Base-by-base conservation (phyloP, 768 basidiomycete species). In the Rhizopogon salebrosus region DNA sequence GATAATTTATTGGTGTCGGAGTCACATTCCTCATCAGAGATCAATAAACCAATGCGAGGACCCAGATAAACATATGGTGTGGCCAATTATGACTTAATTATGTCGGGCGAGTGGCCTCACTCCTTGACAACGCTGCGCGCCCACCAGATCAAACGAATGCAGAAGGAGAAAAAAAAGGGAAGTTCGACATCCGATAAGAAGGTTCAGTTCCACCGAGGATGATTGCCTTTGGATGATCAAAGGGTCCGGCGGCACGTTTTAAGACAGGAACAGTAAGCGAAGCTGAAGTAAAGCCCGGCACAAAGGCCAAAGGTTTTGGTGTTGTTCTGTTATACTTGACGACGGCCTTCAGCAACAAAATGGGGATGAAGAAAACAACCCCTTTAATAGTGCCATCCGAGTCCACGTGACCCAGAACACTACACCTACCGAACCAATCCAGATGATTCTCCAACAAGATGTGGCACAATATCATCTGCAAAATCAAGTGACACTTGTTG, bases 381-480 rank as follows among this genome's bases (percentile, higher is more conserved):
- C n/a, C 34, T 52, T 48, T 52, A 45, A 48, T 45, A 31, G 14
- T 46, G 20, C 31, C 22, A 22, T 34, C 45, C 45, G 49, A 23
- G 51, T 52, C 45, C 45, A 52, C 31, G 51, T 52, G 51, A 36
- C 34, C 22, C 6, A 16, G 34, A 49, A 49, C 31, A 52, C 46
- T 49, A 49, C 18, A 51, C 49, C 38, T 37, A 26, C 45, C 36
- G 23, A 27, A 40, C 31, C 26, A 50, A 23, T 22, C 37, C 20
- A 46, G 20, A 31, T 45, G 31, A 20, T 34, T 46, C 31, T 34
- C 31, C 52, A 48, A 52, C 11, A n/a, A 45, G 49, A 49, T 48
- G 51, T 24, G 41, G 51, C 42, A 22, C 16, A 26, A 18, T 4
- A 26, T 50, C 24, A 49, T 16, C 9, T 6, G 31, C 16, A 26